Evolutionary conservation across 2,329 filamentous ascomycete genomes (phyloP).

Genomic region (Penicillium sp.): DNA sequence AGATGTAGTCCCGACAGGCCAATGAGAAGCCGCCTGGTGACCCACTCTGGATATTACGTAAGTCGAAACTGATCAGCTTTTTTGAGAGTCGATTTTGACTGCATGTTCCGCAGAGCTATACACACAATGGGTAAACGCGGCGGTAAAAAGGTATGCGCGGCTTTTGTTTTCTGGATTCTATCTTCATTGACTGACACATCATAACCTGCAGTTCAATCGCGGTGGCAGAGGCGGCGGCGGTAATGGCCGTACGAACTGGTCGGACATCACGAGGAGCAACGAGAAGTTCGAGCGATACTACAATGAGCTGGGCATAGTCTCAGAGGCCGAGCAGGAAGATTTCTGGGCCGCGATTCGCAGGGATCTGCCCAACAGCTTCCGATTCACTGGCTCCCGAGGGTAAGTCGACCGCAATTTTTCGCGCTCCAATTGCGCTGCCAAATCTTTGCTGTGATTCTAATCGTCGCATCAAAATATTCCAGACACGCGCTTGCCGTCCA

Average conservation of each 20-base stretch:
- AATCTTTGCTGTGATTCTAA: slow-evolving; percentile 12
- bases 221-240: slow-evolving; percentile 49
- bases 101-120: slow-evolving; percentile 9
- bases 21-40: not conserved
- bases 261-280: slow-evolving; percentile 75
- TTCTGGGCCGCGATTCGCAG: slow-evolving; percentile 85
- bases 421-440: slow-evolving; percentile 3
- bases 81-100: slow-evolving; percentile 22
- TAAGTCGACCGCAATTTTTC: slow-evolving; percentile 44
- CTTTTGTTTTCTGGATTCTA: not conserved
- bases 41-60: not conserved
- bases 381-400: slow-evolving; percentile 95
- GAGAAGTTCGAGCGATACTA: slow-evolving; percentile 87
- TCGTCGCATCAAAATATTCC: slow-evolving; percentile 11
- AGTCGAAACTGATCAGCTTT: slow-evolving; percentile 12
- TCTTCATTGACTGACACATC: slow-evolving; percentile 22
- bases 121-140: slow-evolving; percentile 37
- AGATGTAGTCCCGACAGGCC: not conserved
- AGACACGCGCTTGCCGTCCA: slow-evolving; percentile 92
- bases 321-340: slow-evolving; percentile 74
- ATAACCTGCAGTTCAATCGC: slow-evolving; percentile 37
- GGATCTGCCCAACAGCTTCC: slow-evolving; percentile 95
- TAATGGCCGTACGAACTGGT: slow-evolving; percentile 53
- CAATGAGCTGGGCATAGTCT: slow-evolving; percentile 73
- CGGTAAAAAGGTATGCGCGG: slow-evolving; percentile 32